A percentile compares a stretch with the other conserved stretches of the same genome.
phyloP scores from a whole-genome alignment of 2,329 filamentous ascomycete genomes.

The Hypoxylon sp. region DNA sequence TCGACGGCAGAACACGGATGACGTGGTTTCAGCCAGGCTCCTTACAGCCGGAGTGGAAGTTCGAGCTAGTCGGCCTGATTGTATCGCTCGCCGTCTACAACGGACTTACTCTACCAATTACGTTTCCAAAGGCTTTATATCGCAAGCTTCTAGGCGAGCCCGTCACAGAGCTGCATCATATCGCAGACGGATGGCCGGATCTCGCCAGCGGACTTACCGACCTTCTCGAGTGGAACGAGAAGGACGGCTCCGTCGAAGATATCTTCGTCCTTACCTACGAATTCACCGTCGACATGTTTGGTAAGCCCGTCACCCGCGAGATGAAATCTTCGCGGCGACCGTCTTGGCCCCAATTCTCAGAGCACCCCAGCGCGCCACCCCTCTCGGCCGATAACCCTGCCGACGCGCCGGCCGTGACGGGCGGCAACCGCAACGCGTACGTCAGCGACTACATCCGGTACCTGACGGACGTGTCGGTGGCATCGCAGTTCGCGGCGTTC shows the following conservation, averaged over 20 bases:
- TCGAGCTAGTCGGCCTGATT: constrained; percentile 86
- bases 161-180: constrained; percentile 75
- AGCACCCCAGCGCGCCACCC: constrained; percentile 34
- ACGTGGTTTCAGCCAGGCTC: constrained; percentile 89
- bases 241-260: constrained; percentile 79
- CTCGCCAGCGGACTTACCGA: constrained; percentile 76
- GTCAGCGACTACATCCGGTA: constrained; percentile 86
- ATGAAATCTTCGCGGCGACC: constrained; percentile 57
- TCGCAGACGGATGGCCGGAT: constrained; percentile 87
- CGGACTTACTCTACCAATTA: constrained; percentile 87
- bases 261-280: constrained; percentile 86
- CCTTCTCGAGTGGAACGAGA: constrained; percentile 78
- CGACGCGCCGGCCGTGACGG: constrained; percentile 78
- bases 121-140: constrained; percentile 87
- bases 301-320: constrained; percentile 62
- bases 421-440: constrained; percentile 78
- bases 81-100: constrained; percentile 93
- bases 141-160: constrained; percentile 76
- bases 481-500: constrained; percentile 82
- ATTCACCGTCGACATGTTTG: constrained; percentile 73
- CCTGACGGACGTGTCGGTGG: constrained; percentile 79
- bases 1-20: constrained; percentile 78
- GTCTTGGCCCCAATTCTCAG: constrained; percentile 63
- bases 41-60: constrained; percentile 86
- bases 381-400: constrained; percentile 51